Evolutionary conservation across 352 stramenopile species (phyloP), one percentile per base, ranked within the genome.

Genomic region (Globisporangium megalacanthum): DNA sequence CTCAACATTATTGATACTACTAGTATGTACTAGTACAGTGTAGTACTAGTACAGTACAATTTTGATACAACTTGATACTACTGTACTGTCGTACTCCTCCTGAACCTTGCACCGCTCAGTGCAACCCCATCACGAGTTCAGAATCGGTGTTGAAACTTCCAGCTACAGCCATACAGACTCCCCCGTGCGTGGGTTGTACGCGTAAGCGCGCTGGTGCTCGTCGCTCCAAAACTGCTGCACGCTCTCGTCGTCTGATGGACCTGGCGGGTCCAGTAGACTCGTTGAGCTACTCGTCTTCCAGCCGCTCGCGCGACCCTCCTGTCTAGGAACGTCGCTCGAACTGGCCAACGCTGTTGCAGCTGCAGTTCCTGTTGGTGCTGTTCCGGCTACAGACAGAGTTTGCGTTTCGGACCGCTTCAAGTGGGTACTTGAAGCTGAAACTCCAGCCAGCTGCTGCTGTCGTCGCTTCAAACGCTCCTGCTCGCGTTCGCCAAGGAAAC

Each of bases 201-300:
- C 56, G 49, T 86, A 88, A 33, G 56, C 54, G 51, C 67, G 68
- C 50, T 84, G 69, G 44, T 77, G 71, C 63, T 88, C 78, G 14
- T 86, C 75, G 59, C 78, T 88, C 75, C 75, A 88, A 56, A 72
- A 83, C 33, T 75, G 58, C 19, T 75, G 59, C 15, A 72, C 54
- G 15, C 62, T 60, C n/a, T 59, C 55, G 10, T 60, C 49, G 8
- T 52, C 44, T 31, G 60, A 29, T 36, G 56, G 64, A 60, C 51
- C 49, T 20, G 17, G 22, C 33, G 41, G 37, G 22, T 45, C 11
- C 22, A 25, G 20, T 17, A 13, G 33, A 4, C 31, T 50, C 6
- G 25, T 58, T 39, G 7, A 10, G 6, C 20, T 52, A 29, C 20
- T 42, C 39, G 29, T 49, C 6, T 29, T 36, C 44, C 44, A 46